Evolutionary conservation across 306 rosid genomes (phyloP).

Genomic region (Corylus heterophylla): DNA sequence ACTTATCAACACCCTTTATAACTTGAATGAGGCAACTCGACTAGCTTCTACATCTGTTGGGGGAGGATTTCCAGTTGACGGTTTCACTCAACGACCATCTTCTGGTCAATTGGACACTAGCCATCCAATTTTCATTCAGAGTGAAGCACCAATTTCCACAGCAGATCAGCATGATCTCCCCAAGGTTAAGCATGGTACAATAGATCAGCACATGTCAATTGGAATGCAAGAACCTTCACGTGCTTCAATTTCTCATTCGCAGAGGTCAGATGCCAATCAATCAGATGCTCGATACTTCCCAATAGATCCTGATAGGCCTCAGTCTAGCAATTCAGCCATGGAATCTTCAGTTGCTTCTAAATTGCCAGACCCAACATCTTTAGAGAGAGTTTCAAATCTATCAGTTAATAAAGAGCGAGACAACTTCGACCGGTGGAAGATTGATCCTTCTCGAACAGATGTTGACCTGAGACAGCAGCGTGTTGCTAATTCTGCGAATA

Average conservation of each 20-base stretch:
- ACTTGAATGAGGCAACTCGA: constrained; percentile 96
- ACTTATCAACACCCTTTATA: constrained; percentile 95
- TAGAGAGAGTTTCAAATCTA: constrained; percentile 49
- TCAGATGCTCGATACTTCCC: constrained; percentile 41
- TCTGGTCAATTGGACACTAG: constrained; percentile 77
- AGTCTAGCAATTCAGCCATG: constrained; percentile 52
- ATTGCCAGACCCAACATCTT: constrained; percentile 39
- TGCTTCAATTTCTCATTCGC: constrained; percentile 81
- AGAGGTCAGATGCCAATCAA: constrained; percentile 69
- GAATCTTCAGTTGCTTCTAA: constrained; percentile 50
- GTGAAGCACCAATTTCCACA: constrained; percentile 54
- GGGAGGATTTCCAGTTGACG: constrained; percentile 73
- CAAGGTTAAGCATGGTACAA: constrained; percentile 62
- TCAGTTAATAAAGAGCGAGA: constrained; percentile 65
- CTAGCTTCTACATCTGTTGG: constrained; percentile 82
- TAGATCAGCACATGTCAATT: constrained; percentile 59
- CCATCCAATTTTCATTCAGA: constrained; percentile 63
- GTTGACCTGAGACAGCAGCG: constrained; percentile 71
- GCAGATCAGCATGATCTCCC: constrained; percentile 62
- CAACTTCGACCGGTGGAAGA: constrained; percentile 62
- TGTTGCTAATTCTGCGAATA: constrained; percentile 48
- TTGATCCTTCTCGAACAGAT: constrained; percentile 65
- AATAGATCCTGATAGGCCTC: constrained; percentile 67
- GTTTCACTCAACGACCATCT: constrained; percentile 68
- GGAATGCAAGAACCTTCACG: constrained; percentile 62